Base-by-base conservation (phyloP, 805 yeast species). In the Kluyveromyces siamensis region DNA sequence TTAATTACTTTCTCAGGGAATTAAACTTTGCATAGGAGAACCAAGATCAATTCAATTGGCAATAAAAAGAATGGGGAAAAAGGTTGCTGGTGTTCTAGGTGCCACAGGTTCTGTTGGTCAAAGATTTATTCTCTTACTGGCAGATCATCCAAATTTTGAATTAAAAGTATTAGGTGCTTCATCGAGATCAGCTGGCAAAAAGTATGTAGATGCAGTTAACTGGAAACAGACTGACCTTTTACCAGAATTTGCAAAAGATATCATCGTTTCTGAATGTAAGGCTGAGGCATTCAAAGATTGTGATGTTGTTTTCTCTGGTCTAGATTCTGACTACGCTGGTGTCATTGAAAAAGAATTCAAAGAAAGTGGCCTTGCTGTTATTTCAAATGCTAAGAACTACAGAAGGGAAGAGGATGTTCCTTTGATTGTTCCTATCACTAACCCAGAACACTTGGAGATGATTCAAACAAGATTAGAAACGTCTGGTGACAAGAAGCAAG, bases 91-190 rank as follows among this genome's bases (percentile, higher is more conserved):
- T 73, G 97, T 93, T 58, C 75, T 91, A 52, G 99, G 99, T 45
- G 98, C 98, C 56, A 91, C 99, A 11, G 99, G 99, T 47, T 83
- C 95, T 40, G 99, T 93, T 37, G 99, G 99, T 49, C 99, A 93
- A 70, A 79, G 98, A 58, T 93, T 93, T 66, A 90, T 93, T 52
- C 73, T 91, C 44, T 73, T 93, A 44, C 74, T 93, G 54, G 77
- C 89, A 2, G 72, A 85, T 53, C 97, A 93, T 65, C 98, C 98
- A 25, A 87, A 87, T 52, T 89, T 93, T 60, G 88, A 88, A 66
- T 70, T 93, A 41, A 75, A 77, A 49, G 93, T 81, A 8, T 72
- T 93, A 48, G 99, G 99, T 57, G 99, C 99, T 4, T 87, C 96
- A 18, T 61, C 87, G 17, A 80, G 98, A 65, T 88, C 96, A 25